Conservation (phyloP, 768 basidiomycete genomes). For the Serendipita vermifera region DNA sequence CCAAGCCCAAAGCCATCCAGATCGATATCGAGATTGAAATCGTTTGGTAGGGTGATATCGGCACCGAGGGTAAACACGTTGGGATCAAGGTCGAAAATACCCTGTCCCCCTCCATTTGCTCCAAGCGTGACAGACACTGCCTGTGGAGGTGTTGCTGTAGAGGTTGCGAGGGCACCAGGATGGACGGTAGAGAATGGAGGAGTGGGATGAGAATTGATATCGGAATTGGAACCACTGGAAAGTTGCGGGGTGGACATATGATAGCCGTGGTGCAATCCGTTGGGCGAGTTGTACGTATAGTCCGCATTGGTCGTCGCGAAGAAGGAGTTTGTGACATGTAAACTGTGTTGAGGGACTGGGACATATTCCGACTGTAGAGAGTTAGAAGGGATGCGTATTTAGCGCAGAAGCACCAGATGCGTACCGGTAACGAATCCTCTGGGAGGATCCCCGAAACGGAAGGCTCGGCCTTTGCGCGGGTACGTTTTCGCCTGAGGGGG, state of each 20-base stretch:
- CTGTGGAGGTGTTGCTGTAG: neutral
- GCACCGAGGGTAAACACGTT: neutral
- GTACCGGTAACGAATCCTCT: neutral
- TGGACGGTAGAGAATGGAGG: neutral
- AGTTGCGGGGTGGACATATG: neutral
- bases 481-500: neutral
- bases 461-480: slow-evolving; percentile 1
- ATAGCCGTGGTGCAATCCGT: neutral
- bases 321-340: neutral
- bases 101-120: no score
- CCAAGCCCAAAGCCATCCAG: neutral
- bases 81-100: neutral
- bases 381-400: neutral
- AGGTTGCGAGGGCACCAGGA: no score
- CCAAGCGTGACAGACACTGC: no score
- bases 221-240: neutral
- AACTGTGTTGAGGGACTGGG: neutral
- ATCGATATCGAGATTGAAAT: neutral
- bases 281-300: neutral
- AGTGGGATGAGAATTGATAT: slow-evolving; percentile 2
- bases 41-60: neutral
- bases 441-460: neutral
- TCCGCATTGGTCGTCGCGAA: neutral
- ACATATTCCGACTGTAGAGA: neutral
- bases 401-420: no score